A percentile compares a stretch with the other conserved stretches of the same genome.
Evolutionary conservation across 768 basidiomycete genomes (phyloP).

Genomic region (Boletales sp.): DNA sequence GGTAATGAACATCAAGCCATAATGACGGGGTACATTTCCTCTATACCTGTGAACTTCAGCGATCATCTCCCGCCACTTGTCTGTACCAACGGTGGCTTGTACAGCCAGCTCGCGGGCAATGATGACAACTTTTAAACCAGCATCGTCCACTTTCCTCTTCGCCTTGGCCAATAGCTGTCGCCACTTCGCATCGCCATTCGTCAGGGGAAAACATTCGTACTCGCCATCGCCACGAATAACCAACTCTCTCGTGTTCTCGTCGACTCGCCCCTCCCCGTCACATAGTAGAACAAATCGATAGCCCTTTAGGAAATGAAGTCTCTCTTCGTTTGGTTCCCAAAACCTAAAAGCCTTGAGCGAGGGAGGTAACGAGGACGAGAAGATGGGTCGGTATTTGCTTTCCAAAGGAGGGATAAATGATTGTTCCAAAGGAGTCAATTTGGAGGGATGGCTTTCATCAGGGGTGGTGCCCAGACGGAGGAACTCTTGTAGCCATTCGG

Average conservation of each 20-base stretch:
- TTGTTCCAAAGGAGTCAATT: conserved; percentile 44
- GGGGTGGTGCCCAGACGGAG: conserved; percentile 46
- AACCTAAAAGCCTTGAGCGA: conserved; percentile 48
- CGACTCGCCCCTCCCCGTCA: conserved; percentile 50
- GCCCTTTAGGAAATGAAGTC: conserved; percentile 49
- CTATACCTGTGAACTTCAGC: conserved; percentile 50
- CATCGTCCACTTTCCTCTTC: conserved; percentile 42
- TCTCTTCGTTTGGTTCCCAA: conserved; percentile 69
- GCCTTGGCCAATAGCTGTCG: conserved; percentile 50
- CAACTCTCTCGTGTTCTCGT: conserved; percentile 49
- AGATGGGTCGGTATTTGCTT: conserved; percentile 56
- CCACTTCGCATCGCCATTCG: conserved; percentile 46
- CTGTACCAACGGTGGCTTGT: conserved; percentile 47
- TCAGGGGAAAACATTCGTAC: conserved; percentile 60
- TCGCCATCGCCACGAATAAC: conserved; percentile 55
- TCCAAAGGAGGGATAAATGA: conserved; percentile 47
- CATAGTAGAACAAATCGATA: conserved; percentile 60
- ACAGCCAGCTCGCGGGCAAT: conserved; percentile 50
- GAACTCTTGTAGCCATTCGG: conserved; percentile 65
- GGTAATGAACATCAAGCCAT: conserved; percentile 4
- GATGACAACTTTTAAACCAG: conserved; percentile 46
- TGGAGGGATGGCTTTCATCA: conserved; percentile 31
- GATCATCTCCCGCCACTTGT: conserved; percentile 52
- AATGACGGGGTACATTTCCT: conserved; percentile 1
- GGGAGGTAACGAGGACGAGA: conserved; percentile 46